A percentile compares a stretch with the other conserved stretches of the same genome.
Conservation (phyloP, 1,139 yeast genomes). For the Maudiozyma humilis region DNA sequence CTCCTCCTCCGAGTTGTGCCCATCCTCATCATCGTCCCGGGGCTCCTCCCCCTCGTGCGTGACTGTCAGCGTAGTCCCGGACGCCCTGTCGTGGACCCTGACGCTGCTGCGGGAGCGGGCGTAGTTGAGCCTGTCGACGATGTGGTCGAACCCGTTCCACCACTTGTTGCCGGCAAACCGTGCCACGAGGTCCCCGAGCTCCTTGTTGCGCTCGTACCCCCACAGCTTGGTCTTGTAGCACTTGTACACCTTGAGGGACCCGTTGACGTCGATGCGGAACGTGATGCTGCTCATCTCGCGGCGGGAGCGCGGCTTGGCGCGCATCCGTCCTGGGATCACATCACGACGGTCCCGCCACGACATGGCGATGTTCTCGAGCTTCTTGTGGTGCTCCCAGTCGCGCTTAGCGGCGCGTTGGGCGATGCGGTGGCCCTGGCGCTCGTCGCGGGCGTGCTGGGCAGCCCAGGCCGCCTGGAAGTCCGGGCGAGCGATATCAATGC, state of each 20-base stretch:
- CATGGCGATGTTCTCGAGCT: slow-evolving; percentile 38
- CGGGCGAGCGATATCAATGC: slow-evolving; percentile 43
- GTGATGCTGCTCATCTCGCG: slow-evolving; percentile 44
- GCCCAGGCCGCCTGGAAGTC: slow-evolving; percentile 41
- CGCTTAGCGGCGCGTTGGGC: slow-evolving; percentile 31
- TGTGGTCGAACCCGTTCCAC: slow-evolving; percentile 77
- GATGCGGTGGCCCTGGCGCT: slow-evolving; percentile 22
- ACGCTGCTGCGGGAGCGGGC: slow-evolving; percentile 15
- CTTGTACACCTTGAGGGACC: slow-evolving; percentile 49
- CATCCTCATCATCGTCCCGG: slow-evolving; percentile 25
- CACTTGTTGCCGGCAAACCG: slow-evolving; percentile 52
- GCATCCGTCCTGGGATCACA: slow-evolving; percentile 54
- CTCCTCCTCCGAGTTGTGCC: slow-evolving; percentile 25
- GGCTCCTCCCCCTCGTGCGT: slow-evolving; percentile 17
- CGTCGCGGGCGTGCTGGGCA: slow-evolving; percentile 34
- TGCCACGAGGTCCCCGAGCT: slow-evolving; percentile 53
- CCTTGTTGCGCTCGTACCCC: slow-evolving; percentile 73
- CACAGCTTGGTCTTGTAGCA: slow-evolving; percentile 71
- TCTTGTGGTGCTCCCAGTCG: slow-evolving; percentile 35
- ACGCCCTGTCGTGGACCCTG: slow-evolving; percentile 16
- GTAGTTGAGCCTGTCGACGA: slow-evolving; percentile 49
- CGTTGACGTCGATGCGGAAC: slow-evolving; percentile 55
- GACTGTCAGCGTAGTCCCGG: slow-evolving; percentile 10
- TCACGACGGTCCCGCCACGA: slow-evolving; percentile 38
- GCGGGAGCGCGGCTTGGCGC: slow-evolving; percentile 47